Evolutionary conservation across 768 basidiomycete genomes (phyloP).

Genomic region (Serendipita indica): DNA sequence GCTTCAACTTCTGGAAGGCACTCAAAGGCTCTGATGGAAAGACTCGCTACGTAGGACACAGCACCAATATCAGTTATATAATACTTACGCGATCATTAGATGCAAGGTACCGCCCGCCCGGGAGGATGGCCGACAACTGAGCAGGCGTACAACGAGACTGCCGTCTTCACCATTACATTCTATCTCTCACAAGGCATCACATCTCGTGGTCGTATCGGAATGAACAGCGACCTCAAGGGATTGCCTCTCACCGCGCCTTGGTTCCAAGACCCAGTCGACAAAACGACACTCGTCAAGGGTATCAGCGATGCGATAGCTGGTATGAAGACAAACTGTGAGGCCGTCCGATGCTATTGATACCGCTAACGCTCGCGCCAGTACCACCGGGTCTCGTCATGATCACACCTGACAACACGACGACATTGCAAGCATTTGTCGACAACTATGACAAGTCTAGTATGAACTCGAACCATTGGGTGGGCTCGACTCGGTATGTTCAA

Average conservation of each 20-base stretch:
- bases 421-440: conserved; percentile 36
- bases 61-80: background rate
- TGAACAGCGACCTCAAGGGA: conserved; percentile 36
- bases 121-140: conserved; percentile 37
- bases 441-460: conserved; percentile 24
- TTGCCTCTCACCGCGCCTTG: conserved; percentile 38
- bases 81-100: conserved; percentile 20
- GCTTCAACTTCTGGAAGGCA: conserved; percentile 45
- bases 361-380: conserved; percentile 22
- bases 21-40: conserved; percentile 32
- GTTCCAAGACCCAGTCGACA: conserved; percentile 45
- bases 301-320: conserved; percentile 34
- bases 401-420: conserved; percentile 45
- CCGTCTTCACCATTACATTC: conserved; percentile 47
- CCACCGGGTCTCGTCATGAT: conserved; percentile 35
- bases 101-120: conserved; percentile 50
- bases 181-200: conserved; percentile 42
- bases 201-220: conserved; percentile 47
- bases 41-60: conserved; percentile 33
- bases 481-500: conserved; percentile 22
- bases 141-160: conserved; percentile 37
- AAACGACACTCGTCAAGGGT: conserved; percentile 33
- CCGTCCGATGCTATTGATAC: background rate
- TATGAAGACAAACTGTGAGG: conserved; percentile 23
- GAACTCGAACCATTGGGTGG: conserved; percentile 54